These are phyloP conservation scores for Neurospora tetraspora DNA, from an alignment of 495 filamentous ascomycete genomes.

Conservation along the genomic window DNA sequence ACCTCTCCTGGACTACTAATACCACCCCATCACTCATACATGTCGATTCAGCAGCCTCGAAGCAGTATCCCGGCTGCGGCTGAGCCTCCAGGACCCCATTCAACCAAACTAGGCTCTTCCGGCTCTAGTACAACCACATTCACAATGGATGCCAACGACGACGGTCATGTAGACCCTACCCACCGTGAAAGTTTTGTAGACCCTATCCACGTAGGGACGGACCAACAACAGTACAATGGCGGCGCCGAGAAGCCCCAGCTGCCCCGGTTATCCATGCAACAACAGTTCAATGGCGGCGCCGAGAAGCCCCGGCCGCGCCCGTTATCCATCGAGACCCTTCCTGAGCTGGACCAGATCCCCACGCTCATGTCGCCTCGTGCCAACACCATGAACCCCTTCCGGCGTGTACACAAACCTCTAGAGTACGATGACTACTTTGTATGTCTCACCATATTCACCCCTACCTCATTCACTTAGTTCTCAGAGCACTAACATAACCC, in stretches of 20 bases:
- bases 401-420: constrained; percentile 31
- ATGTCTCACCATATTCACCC: constrained; percentile 10
- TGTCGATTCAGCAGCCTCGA: neutral
- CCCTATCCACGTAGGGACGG: too few species aligned
- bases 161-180: neutral
- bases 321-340: neutral
- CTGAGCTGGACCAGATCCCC: constrained; percentile 6
- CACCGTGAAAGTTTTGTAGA: neutral
- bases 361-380: constrained; percentile 25
- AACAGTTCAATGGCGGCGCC: neutral
- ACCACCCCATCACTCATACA: neutral
- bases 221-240: neutral
- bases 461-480: neutral
- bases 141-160: constrained; percentile 8
- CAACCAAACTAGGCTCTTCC: neutral
- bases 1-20: neutral
- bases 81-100: neutral
- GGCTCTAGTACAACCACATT: neutral
- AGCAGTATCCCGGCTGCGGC: neutral
- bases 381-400: constrained; percentile 34
- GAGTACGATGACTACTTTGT: constrained; percentile 49
- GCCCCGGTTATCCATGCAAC: neutral
- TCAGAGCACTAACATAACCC: neutral
- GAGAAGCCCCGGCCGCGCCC: neutral
- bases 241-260: neutral